A percentile compares a stretch with the other conserved stretches of the same genome.
Conservation (phyloP, 2,329 filamentous ascomycete genomes). For the Tolypocladium ophioglossoides region DNA sequence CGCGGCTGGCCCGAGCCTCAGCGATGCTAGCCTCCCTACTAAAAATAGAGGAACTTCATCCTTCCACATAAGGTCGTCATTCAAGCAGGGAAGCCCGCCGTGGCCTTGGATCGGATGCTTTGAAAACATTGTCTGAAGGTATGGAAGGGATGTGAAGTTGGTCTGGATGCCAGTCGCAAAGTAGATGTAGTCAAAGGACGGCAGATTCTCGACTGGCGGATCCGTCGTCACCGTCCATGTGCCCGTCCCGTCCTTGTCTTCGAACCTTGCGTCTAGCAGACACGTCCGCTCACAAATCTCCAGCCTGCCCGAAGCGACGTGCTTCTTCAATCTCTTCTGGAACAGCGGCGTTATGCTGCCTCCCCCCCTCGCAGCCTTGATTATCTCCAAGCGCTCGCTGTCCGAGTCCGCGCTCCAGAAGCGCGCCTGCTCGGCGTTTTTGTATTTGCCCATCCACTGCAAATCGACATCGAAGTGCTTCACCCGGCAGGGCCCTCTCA, state of each 20-base stretch:
- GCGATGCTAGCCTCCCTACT: constrained; percentile 54
- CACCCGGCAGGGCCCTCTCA: constrained; percentile 48
- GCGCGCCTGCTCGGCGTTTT: constrained; percentile 63
- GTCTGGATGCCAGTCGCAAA: constrained; percentile 65
- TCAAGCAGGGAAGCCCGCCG: constrained; percentile 62
- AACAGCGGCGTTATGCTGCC: constrained; percentile 67
- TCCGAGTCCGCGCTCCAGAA: constrained; percentile 71
- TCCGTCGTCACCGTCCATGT: constrained; percentile 36
- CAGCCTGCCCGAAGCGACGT: constrained; percentile 40
- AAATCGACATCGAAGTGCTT: constrained; percentile 73
- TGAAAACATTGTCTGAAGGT: constrained; percentile 46
- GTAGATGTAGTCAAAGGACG: constrained; percentile 57
- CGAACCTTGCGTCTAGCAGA: constrained; percentile 40
- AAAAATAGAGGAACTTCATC: constrained; percentile 64
- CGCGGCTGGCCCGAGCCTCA: constrained; percentile 62
- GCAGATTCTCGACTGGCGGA: constrained; percentile 40
- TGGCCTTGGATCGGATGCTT: constrained; percentile 51
- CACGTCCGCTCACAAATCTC: constrained; percentile 47
- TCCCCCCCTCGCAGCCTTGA: constrained; percentile 56
- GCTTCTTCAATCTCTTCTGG: constrained; percentile 53
- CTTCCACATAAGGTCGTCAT: constrained; percentile 66
- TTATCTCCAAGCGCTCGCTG: constrained; percentile 55
- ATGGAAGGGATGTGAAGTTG: constrained; percentile 49
- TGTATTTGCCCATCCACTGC: constrained; percentile 74
- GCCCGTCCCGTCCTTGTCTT: constrained; percentile 23